These are phyloP conservation scores for Neocatenulostroma microsporum DNA, from an alignment of 2,329 filamentous ascomycete genomes.

Conservation along the genomic window DNA sequence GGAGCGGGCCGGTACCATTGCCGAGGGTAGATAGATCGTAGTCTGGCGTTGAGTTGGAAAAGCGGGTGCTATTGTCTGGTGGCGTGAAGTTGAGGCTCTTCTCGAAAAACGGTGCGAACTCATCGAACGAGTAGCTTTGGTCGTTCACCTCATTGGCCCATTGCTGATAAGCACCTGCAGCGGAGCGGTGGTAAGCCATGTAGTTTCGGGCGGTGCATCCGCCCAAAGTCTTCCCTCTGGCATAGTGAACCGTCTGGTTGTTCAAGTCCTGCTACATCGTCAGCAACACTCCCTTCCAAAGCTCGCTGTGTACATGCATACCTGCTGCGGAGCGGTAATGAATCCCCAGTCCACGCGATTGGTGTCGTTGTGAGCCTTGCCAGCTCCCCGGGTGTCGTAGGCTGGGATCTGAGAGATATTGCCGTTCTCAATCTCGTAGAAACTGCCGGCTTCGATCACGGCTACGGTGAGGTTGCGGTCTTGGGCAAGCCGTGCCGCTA, in stretches of 20 bases:
- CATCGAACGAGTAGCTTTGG: conserved; percentile 21
- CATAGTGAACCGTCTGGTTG: conserved; percentile 17
- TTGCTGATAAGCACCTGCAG: conserved; percentile 23
- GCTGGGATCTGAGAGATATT: conserved; percentile 7
- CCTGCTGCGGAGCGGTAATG: conserved; percentile 18
- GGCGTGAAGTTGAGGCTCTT: conserved; percentile 13
- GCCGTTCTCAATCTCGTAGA: conserved; percentile 14
- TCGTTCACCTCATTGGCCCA: conserved; percentile 33
- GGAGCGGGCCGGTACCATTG: no score
- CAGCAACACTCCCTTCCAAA: no score
- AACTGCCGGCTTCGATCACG: conserved; percentile 17
- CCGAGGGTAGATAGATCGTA: no score
- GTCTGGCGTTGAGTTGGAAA: no score
- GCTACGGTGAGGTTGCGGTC: conserved; percentile 13
- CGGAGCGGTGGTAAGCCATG: conserved; percentile 24
- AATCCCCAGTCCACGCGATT: conserved; percentile 24
- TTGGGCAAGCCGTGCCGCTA: conserved; percentile 16
- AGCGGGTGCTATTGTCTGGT: no score
- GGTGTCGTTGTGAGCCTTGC: no score
- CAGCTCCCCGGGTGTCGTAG: no score
- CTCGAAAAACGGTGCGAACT: conserved; percentile 19
- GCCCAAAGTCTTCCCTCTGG: conserved; percentile 23
- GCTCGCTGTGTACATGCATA: no score
- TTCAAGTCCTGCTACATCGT: no score
- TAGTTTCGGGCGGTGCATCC: conserved; percentile 22